Conservation (phyloP, 345 rosid genomes). For the Moringa oleifera region DNA sequence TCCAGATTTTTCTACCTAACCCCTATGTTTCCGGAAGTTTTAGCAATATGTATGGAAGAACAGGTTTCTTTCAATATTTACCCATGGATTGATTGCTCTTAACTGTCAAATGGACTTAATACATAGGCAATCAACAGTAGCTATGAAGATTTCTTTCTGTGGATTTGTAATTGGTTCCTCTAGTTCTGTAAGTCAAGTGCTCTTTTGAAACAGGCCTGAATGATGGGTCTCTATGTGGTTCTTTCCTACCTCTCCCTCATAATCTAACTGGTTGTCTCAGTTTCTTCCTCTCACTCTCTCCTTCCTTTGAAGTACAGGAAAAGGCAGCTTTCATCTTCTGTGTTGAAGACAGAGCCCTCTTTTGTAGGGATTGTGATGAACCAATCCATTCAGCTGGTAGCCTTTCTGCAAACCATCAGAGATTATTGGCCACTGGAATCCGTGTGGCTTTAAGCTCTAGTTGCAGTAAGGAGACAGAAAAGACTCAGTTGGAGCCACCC, state of each 20-base stretch:
- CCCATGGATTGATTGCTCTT: no score
- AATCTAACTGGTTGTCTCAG: no score
- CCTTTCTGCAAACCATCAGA: slow-evolving; percentile 83
- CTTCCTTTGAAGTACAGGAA: slow-evolving; percentile 42
- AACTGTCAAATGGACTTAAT: no score
- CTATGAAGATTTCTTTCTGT: no score
- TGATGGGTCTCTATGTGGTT: no score
- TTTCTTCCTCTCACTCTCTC: neutral
- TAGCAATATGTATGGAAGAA: neutral
- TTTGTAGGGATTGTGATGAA: slow-evolving; percentile 84
- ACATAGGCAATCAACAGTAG: no score
- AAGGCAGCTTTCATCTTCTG: slow-evolving; percentile 95
- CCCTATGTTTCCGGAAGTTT: neutral
- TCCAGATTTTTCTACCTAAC: neutral
- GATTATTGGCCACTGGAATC: slow-evolving; percentile 91
- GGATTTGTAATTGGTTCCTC: no score
- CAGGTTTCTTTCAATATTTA: no score
- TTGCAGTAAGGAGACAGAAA: slow-evolving; percentile 41
- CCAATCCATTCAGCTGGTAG: slow-evolving; percentile 69
- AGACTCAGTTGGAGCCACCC: slow-evolving; percentile 57
- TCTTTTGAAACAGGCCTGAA: no score
- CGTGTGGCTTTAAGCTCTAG: slow-evolving; percentile 67
- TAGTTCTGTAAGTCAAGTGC: no score
- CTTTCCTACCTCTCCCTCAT: no score
- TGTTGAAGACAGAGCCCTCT: slow-evolving; percentile 92